Evolutionary conservation across 2,329 filamentous ascomycete genomes (phyloP).

Genomic region (Ascochyta koolunga): DNA sequence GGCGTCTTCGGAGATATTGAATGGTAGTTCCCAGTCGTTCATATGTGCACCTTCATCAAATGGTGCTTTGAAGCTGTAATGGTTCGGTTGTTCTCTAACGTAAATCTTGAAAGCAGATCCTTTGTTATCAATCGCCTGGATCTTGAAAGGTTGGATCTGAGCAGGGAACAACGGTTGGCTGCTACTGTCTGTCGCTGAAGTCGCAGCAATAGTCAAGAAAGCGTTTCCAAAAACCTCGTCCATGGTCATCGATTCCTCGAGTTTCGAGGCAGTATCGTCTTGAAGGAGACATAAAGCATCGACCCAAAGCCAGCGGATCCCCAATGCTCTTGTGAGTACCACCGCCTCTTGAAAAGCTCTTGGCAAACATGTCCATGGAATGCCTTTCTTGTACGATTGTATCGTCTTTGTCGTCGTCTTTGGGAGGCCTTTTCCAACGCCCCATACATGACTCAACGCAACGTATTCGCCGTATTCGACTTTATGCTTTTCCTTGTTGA

Average conservation of each 20-base stretch:
- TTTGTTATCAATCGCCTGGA: slow-evolving; percentile 42
- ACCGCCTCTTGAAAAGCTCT: slow-evolving; percentile 46
- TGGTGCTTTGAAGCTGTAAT: slow-evolving; percentile 46
- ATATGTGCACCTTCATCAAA: slow-evolving; percentile 43
- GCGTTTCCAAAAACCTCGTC: slow-evolving; percentile 41
- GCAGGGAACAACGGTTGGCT: slow-evolving; percentile 34
- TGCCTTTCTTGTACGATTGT: slow-evolving; percentile 34
- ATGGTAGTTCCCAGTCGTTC: slow-evolving; percentile 45
- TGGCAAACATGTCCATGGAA: slow-evolving; percentile 38
- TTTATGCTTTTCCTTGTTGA: slow-evolving; percentile 29
- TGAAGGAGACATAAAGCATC: slow-evolving; percentile 44
- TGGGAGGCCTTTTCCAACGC: slow-evolving; percentile 31
- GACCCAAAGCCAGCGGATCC: slow-evolving; percentile 46
- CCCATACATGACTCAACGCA: slow-evolving; percentile 44
- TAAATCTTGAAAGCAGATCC: slow-evolving; percentile 40
- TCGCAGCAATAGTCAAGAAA: slow-evolving; percentile 44
- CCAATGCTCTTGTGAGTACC: slow-evolving; percentile 42
- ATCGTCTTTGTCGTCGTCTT: slow-evolving; percentile 39
- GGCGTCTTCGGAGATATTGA: slow-evolving; percentile 38
- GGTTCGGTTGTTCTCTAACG: slow-evolving; percentile 43
- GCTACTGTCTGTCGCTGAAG: slow-evolving; percentile 38
- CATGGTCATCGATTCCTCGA: slow-evolving; percentile 35
- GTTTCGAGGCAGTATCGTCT: slow-evolving; percentile 36
- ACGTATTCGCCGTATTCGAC: slow-evolving; percentile 43
- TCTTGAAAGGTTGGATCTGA: slow-evolving; percentile 37